Evolutionary conservation across 495 filamentous ascomycete species (phyloP), one percentile per base, ranked within the genome.

Genomic region (Xylaria venustula): DNA sequence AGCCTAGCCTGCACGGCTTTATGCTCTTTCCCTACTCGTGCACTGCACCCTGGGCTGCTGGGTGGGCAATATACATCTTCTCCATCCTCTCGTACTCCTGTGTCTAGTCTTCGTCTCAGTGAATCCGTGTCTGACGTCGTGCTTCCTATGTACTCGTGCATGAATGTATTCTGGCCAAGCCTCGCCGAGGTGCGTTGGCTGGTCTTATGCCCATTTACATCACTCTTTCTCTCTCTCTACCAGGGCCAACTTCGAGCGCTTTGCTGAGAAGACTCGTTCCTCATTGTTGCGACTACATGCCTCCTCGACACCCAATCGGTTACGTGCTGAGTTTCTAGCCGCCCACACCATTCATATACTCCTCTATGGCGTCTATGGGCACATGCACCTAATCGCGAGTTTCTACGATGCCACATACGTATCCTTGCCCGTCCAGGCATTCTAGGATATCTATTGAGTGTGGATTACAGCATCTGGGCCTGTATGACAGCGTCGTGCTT

Each of bases 391-490:
- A 17, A 28, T 23, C 22, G 5, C 19, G 11, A 40, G 11, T 8
- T 52, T 52, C 49, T 26, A 30, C 23, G 23, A 49, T 54, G 51
- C 36, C 36, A 54, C 51, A 15, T 52, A 52, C 49, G 32, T 26
- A 55, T n/a, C 53, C 40, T 45, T 30, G 53, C 40, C 22, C 26
- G 20, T 34, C 40, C 26, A 14, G 36, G 23, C 40, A 32, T 25
- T 15, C 53, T 55, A 7, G 26, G 53, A 23, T 48, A 45, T 17
- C 32, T 12, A 58, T 30, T 12, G 32, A 22, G 7, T 26, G 45
- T 50, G 56, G 8, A 28, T 15, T 32, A 42, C 36, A 32, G 17
- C 28, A 37, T n/a, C 23, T 22, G 15, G 45, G 46, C 34, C 46
- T 30, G 45, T 50, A 59, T 42, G 56, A 48, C 44, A 48, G 44